Conservation (phyloP, 805 yeast species). For the Diddensiella transvaalensis region DNA sequence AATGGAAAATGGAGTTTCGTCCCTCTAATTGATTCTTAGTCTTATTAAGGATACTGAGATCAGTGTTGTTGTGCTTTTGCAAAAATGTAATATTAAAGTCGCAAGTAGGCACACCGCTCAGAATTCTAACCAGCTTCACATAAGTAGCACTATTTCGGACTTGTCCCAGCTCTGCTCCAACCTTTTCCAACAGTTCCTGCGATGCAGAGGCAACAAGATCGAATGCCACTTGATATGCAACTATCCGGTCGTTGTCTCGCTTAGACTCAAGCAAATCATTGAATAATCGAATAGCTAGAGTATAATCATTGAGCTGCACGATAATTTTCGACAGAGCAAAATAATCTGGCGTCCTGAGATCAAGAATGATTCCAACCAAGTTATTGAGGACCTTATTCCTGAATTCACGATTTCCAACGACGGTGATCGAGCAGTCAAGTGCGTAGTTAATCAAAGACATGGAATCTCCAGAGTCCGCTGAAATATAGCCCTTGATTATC, state of each 20-base stretch:
- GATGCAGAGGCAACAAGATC: constrained; percentile 90
- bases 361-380: constrained; percentile 57
- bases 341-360: constrained; percentile 67
- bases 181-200: constrained; percentile 71
- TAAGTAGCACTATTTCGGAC: constrained; percentile 27
- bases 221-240: constrained; percentile 91
- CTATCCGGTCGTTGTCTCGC: constrained; percentile 44
- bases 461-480: constrained; percentile 32
- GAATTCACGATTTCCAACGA: constrained; percentile 61
- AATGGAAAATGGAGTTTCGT: constrained; percentile 88
- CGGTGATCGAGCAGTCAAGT: constrained; percentile 60
- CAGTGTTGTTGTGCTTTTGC: constrained; percentile 82
- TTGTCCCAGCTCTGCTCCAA: constrained; percentile 28
- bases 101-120: constrained; percentile 91
- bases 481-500: constrained; percentile 38
- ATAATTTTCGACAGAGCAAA: constrained; percentile 80
- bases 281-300: constrained; percentile 66
- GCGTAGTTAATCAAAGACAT: constrained; percentile 66
- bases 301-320: constrained; percentile 77
- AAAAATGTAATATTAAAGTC: constrained; percentile 88
- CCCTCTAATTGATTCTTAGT: constrained; percentile 83
- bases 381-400: constrained; percentile 60
- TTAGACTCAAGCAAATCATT: constrained; percentile 48
- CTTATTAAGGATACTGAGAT: constrained; percentile 72
- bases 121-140: constrained; percentile 55